phyloP scores from a whole-genome alignment of 225 moss, liverwort and hornwort species.

The Sphagnum contortum region DNA sequence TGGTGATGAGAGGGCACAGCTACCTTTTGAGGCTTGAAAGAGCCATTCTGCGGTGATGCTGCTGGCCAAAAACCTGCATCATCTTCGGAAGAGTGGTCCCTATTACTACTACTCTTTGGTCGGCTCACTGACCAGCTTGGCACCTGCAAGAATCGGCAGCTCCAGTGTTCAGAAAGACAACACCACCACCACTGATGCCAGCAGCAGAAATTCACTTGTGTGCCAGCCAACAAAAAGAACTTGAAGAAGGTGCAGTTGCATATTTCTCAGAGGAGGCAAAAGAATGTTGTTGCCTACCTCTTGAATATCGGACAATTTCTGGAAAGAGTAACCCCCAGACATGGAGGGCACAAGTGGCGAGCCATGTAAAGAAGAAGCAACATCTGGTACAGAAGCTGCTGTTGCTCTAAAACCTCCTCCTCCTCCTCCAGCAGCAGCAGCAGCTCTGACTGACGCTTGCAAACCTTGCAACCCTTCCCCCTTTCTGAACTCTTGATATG shows the following conservation, averaged over 20 bases:
- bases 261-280: too few relatives aligned
- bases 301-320: slow-evolving; percentile 7
- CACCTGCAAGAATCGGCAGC: slow-evolving; percentile 4
- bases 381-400: too few relatives aligned
- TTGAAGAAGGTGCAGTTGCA: background rate
- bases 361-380: background rate
- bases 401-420: too few relatives aligned
- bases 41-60: slow-evolving; percentile 5
- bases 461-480: too few relatives aligned
- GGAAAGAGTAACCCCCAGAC: slow-evolving; percentile 4
- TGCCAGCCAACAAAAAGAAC: background rate
- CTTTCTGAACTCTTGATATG: too few relatives aligned
- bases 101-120: background rate
- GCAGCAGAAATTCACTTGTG: background rate
- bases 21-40: background rate
- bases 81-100: slow-evolving; percentile 9
- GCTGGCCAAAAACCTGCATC: slow-evolving; percentile 6
- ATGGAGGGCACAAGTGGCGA: slow-evolving; percentile 5
- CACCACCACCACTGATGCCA: background rate
- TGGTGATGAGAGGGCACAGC: background rate
- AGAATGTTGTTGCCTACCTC: slow-evolving; percentile 2
- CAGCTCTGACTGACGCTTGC: too few relatives aligned
- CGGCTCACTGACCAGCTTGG: slow-evolving; percentile 10
- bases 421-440: too few relatives aligned
- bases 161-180: background rate